A percentile compares a stretch with the other conserved stretches of the same genome.
Evolutionary conservation across 2,329 filamentous ascomycete species (phyloP).

Genomic region (Phialophora verrucosa): DNA sequence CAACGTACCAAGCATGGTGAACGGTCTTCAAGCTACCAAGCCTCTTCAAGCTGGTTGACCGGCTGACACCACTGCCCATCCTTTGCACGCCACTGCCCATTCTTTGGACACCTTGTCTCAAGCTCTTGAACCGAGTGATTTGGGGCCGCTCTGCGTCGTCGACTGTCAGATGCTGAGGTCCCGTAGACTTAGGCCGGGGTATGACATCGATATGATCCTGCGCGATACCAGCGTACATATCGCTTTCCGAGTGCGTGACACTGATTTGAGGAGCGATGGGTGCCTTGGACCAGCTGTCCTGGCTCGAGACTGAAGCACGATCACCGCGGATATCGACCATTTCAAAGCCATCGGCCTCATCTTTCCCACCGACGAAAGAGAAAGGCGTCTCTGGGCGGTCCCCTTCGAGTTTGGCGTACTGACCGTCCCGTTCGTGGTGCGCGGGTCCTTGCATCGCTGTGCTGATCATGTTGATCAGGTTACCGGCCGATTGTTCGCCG

Average conservation of each 20-base stretch:
- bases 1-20: conserved; percentile 37
- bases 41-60: conserved; percentile 90
- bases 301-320: conserved; percentile 17
- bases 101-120: conserved; percentile 34
- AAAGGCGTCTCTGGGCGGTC: conserved; percentile 73
- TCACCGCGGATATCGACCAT: conserved; percentile 34
- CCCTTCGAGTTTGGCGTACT: conserved; percentile 53
- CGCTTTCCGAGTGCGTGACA: conserved; percentile 19
- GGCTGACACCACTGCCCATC: conserved; percentile 66
- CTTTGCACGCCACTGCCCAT: conserved; percentile 36
- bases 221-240: conserved; percentile 14
- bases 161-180: conserved; percentile 27
- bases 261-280: conserved; percentile 12
- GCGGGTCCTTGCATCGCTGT: conserved; percentile 30
- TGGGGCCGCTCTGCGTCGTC: conserved; percentile 28
- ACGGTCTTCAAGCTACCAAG: conserved; percentile 63
- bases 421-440: conserved; percentile 24
- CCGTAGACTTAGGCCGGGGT: conserved; percentile 25
- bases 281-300: conserved; percentile 27
- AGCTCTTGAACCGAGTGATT: conserved; percentile 40
- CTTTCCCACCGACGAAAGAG: conserved; percentile 67
- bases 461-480: conserved; percentile 38
- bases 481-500: conserved; percentile 33
- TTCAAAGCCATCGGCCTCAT: conserved; percentile 38
- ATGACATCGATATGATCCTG: conserved; percentile 33